These are phyloP conservation scores for Mrakia gelida DNA, from an alignment of 768 basidiomycete genomes.

Conservation along the genomic window DNA sequence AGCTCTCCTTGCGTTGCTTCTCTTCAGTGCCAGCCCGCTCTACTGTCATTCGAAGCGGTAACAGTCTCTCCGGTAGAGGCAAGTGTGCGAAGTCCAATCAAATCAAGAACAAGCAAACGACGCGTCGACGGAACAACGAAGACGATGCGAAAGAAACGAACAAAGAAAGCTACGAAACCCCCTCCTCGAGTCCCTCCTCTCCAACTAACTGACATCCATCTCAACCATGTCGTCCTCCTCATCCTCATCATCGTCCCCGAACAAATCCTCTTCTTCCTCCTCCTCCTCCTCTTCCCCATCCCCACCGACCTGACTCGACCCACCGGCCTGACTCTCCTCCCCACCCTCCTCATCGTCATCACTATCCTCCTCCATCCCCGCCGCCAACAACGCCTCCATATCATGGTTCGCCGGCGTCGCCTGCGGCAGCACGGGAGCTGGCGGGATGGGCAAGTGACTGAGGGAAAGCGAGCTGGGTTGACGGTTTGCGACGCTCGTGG, in stretches of 20 bases:
- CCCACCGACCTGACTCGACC: conserved; percentile 48
- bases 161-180: no score
- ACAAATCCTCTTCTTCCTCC: conserved; percentile 84
- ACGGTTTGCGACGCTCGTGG: neutral
- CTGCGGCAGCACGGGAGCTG: neutral
- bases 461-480: neutral
- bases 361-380: conserved; percentile 9
- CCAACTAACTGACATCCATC: conserved; percentile 11
- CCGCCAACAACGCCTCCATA: conserved; percentile 19
- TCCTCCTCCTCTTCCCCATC: conserved; percentile 39
- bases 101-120: no score
- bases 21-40: no score
- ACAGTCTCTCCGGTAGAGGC: no score
- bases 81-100: no score
- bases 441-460: neutral
- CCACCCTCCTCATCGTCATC: neutral
- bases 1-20: no score
- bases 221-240: conserved; percentile 69
- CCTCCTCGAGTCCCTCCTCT: no score
- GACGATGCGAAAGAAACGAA: no score
- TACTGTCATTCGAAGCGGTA: no score
- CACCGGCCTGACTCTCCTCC: conserved; percentile 44
- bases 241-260: conserved; percentile 84
- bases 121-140: no score
- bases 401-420: neutral